Base-by-base conservation (phyloP, 768 basidiomycete species). In the Panus rudis region DNA sequence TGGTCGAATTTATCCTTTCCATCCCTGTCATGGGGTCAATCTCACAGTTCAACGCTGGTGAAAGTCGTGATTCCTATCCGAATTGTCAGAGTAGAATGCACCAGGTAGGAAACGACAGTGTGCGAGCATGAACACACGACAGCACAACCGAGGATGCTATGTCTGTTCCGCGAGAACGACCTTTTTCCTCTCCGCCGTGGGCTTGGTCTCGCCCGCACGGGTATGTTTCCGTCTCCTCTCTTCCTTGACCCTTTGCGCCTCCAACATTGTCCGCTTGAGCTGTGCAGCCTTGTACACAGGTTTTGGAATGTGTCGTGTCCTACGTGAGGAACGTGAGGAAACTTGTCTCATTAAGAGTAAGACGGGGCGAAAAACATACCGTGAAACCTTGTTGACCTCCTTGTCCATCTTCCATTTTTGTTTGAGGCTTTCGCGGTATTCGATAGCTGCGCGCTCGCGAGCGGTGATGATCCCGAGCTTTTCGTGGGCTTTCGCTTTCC, bases 401-500 rank as follows among this genome's bases (percentile, higher is more conserved):
- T 69, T 67, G 57, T 94, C 91, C 50, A 81, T 72, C 60, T 84
- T 84, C 92, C 93, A 99, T 52, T 87, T 73, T 51, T 92, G 79
- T 58, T 84, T 80, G 46, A 99, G 79, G 48, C 77, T 84, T 26
- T 89, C 82, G 17, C 96, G 73, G 66, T 98, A 98, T 62, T 98
- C 93, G 50, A 93, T 86, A 7, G 86, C 79, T 2, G 92, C 88
- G 34, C 90, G 76, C 60, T 98, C 94, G 43, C 92, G 75, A 13
- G 89, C 84, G 41, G 90, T 92, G 51, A 97, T 67, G 22, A 96
- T 76, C 7, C 94, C 96, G 26, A 99, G 71, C 61, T 89, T 93
- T 52, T 92, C 92, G 0, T 87, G 84, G 1, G 93, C 90, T 45
- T 87, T 85, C 17, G 89, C 81, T 61, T 97, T 97, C 93, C 93